Evolutionary conservation across 495 filamentous ascomycete genomes (phyloP), one percentile per base, ranked within the genome.

Genomic region (Cetradonia linearis): DNA sequence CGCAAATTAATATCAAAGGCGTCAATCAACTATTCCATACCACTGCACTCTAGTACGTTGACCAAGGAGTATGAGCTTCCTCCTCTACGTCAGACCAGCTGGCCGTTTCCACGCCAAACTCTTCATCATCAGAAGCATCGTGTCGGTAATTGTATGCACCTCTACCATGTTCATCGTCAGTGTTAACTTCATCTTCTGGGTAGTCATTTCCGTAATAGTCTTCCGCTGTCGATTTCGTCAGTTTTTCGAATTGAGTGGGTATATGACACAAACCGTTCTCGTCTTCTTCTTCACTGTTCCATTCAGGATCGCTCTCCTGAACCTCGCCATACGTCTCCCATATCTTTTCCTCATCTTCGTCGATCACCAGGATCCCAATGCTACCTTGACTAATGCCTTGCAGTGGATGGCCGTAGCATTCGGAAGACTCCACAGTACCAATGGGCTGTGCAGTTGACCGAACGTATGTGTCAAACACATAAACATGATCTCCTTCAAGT

Each of bases 121-220:
- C 78, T 59, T 85, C 81, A 37, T 83, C 78, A 54, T 83, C 81
- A 23, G 77, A 79, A 6, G 59, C 73, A 53, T 70, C 70, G 14
- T 66, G 66, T 30, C 70, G 67, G 65, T 79, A 80, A 30, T 76
- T 71, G 57, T 82, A 80, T 27, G 78, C 69, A 18, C 73, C 71
- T 46, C 74, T 70, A 53, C 77, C 79, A 33, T 72, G 72, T 59
- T 86, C 81, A 56, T 85, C 82, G 28, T 80, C 77, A 27, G 73
- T 77, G 13, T 74, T 78, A 7, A 84, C 65, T 56, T 86, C 83
- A 54, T 86, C 83, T 55, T 86, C 83, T 0, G 83, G 83, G 62
- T 86, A 86, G 60, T 86, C 83, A 60, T 83, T 83, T 56, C 77
- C 82, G 52, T 83, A 82, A 65, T 79, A 82, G 62, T 83, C 79